Evolutionary conservation across 2,329 filamentous ascomycete species (phyloP).

Genomic region (Myriosclerotinia curreyana): DNA sequence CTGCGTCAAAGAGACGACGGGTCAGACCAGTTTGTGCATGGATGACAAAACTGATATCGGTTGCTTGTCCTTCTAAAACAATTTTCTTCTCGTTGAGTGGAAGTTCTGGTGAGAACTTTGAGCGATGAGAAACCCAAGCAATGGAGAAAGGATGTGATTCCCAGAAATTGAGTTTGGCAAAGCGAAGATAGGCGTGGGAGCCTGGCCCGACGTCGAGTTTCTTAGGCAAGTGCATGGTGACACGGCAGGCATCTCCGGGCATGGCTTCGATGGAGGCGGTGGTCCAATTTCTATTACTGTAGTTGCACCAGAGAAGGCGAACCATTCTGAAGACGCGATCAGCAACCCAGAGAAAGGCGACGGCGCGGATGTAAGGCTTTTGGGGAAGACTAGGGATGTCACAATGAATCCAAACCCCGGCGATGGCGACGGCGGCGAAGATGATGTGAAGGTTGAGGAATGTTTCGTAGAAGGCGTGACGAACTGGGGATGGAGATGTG

Average conservation of each 20-base stretch:
- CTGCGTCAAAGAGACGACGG: slow-evolving; percentile 71
- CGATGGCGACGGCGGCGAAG: slow-evolving; percentile 64
- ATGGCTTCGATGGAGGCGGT: slow-evolving; percentile 65
- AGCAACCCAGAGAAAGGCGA: slow-evolving; percentile 71
- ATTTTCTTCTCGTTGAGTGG: slow-evolving; percentile 42
- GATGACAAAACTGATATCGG: slow-evolving; percentile 74
- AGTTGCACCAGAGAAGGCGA: slow-evolving; percentile 65
- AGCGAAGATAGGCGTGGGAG: slow-evolving; percentile 72
- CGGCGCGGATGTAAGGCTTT: slow-evolving; percentile 69
- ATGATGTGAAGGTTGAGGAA: slow-evolving; percentile 86
- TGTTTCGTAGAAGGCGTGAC: slow-evolving; percentile 96
- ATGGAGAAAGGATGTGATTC: slow-evolving; percentile 78
- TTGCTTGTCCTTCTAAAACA: slow-evolving; percentile 23
- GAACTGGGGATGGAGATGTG: slow-evolving; percentile 71
- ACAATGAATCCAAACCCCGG: slow-evolving; percentile 77
- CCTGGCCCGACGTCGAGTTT: slow-evolving; percentile 65
- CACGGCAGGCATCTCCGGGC: slow-evolving; percentile 66
- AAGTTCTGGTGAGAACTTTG: slow-evolving; percentile 38
- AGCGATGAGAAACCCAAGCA: slow-evolving; percentile 64
- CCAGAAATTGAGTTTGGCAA: slow-evolving; percentile 63
- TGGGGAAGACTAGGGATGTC: slow-evolving; percentile 62
- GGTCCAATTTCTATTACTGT: slow-evolving; percentile 50
- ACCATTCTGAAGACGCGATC: slow-evolving; percentile 66
- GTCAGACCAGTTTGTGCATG: slow-evolving; percentile 88
- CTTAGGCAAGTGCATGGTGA: slow-evolving; percentile 67